Evolutionary conservation across 2,329 filamentous ascomycete species (phyloP).

Genomic region (Colletotrichum orchidophilum): DNA sequence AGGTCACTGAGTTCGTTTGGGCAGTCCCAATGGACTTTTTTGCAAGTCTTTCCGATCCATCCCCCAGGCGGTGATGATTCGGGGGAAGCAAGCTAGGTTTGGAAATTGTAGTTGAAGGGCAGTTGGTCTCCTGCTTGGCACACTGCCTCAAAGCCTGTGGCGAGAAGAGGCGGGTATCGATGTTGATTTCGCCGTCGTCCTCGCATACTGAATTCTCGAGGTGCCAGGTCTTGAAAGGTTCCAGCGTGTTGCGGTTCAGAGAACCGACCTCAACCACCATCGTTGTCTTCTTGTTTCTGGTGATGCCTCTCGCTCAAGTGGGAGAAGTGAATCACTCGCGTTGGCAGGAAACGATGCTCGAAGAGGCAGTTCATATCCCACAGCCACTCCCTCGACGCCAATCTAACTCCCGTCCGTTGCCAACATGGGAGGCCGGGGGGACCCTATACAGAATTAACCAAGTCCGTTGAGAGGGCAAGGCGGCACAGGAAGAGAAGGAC

Average conservation of each 20-base stretch:
- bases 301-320: neutral
- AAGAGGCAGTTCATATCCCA: slow-evolving; percentile 12
- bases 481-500: neutral
- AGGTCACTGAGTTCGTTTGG: neutral
- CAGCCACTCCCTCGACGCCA: slow-evolving; percentile 7
- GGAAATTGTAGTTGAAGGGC: neutral
- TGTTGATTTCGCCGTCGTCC: neutral
- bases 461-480: neutral
- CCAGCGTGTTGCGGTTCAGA: slow-evolving; percentile 17
- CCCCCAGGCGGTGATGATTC: neutral
- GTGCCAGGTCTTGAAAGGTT: slow-evolving; percentile 25
- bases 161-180: slow-evolving; percentile 11
- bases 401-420: neutral
- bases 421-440: neutral
- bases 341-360: neutral
- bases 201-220: neutral
- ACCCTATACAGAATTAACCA: neutral
- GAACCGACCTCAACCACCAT: slow-evolving; percentile 30
- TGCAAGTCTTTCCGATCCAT: neutral
- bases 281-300: neutral
- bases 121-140: neutral
- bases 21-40: neutral
- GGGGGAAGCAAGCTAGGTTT: too few relatives aligned
- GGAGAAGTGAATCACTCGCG: neutral
- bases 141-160: neutral